phyloP scores from a whole-genome alignment of 805 yeast species.

The fission yeast (Schizosaccharomyces pombe) region DNA sequence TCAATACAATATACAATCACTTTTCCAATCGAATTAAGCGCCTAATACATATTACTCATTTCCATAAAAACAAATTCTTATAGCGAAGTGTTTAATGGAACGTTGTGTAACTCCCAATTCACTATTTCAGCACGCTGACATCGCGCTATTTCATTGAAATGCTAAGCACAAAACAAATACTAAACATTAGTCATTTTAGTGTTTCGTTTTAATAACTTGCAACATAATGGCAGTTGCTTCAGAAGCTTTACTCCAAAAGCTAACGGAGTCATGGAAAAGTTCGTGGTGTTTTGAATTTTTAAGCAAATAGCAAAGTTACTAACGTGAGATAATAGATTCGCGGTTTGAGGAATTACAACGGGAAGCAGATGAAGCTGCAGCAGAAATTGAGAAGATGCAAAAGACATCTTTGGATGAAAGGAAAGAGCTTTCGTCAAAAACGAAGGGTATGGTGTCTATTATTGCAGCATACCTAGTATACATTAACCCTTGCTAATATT shows the following conservation, averaged over 20 bases:
- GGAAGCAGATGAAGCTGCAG: slow-evolving; percentile 48
- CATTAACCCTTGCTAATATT: background rate
- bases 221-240: background rate
- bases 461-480: background rate
- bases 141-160: no score
- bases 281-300: background rate
- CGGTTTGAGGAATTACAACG: slow-evolving; percentile 48
- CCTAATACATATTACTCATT: no score
- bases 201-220: background rate
- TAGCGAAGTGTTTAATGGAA: no score
- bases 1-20: no score
- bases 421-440: slow-evolving; percentile 53
- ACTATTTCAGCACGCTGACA: no score
- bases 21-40: no score
- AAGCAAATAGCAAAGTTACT: no score
- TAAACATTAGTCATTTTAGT: background rate
- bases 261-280: background rate
- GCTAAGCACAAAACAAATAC: background rate
- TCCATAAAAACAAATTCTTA: no score
- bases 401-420: slow-evolving; percentile 42
- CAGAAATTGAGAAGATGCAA: slow-evolving; percentile 49
- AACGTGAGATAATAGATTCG: slow-evolving; percentile 20
- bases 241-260: background rate
- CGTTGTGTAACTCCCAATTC: no score
- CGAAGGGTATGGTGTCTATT: slow-evolving; percentile 24